Evolutionary conservation across 257 asterid species (phyloP).

Genomic region (Plantago ovata): DNA sequence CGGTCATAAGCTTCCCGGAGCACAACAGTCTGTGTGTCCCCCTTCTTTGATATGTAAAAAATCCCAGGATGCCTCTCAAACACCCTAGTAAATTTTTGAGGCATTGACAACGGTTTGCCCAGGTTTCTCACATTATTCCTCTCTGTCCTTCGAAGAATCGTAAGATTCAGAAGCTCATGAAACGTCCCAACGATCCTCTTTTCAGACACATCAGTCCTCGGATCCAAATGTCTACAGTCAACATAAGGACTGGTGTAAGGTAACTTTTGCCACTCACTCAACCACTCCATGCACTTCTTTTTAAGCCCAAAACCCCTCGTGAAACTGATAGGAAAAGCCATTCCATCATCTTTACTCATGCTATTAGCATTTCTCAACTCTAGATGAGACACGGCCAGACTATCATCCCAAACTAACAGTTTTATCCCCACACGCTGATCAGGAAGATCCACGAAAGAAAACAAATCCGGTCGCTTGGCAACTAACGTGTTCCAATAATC

Average conservation of each 20-base stretch:
- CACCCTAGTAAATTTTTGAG: constrained; percentile 85
- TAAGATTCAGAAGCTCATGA: constrained; percentile 84
- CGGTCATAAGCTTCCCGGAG: constrained; percentile 85
- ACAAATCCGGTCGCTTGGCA: constrained; percentile 40
- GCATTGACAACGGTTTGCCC: constrained; percentile 68
- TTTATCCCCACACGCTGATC: constrained; percentile 69
- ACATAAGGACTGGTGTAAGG: constrained; percentile 80
- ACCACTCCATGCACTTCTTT: constrained; percentile 84
- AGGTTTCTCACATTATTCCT: constrained; percentile 73
- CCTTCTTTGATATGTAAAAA: constrained; percentile 75
- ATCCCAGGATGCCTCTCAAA: constrained; percentile 89
- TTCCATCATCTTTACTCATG: constrained; percentile 21
- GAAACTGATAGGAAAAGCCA: constrained; percentile 73
- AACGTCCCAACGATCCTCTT: constrained; percentile 87
- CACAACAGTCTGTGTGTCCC: constrained; percentile 65
- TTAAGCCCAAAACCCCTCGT: constrained; percentile 85
- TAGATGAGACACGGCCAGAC: constrained; percentile 58
- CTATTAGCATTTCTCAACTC: constrained; percentile 34
- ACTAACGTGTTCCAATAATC: constrained; percentile 47
- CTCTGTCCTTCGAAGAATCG: constrained; percentile 56
- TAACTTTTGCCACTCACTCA: constrained; percentile 84
- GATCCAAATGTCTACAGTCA: constrained; percentile 68
- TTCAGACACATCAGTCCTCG: constrained; percentile 82
- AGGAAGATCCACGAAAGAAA: constrained; percentile 48
- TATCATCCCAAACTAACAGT: constrained; percentile 58